Percentiles rank a stretch among this genome's conserved stretches.
Conservation (phyloP, 2,329 filamentous ascomycete species). For the Aspergillus udagawae region DNA sequence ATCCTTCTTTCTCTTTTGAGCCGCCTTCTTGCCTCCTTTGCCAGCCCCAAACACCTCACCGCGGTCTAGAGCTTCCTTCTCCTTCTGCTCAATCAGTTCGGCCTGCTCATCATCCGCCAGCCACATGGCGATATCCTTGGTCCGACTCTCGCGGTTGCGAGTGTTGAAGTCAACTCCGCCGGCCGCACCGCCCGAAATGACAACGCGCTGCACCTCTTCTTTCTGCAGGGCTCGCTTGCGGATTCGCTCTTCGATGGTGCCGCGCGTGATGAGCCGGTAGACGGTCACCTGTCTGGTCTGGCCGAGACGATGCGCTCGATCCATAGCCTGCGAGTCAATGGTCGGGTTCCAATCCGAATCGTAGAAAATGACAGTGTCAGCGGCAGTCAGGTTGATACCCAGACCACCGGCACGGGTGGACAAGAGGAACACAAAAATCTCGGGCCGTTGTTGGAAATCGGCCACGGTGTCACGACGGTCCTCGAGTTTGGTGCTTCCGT, state of each 20-base stretch:
- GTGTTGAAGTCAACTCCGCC: slow-evolving; percentile 96
- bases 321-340: slow-evolving; percentile 98
- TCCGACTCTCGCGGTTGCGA: slow-evolving; percentile 82
- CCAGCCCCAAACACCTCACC: slow-evolving; percentile 59
- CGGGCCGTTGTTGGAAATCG: slow-evolving; percentile 90
- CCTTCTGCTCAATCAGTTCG: slow-evolving; percentile 86
- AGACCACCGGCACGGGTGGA: slow-evolving; percentile 96
- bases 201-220: slow-evolving; percentile 96
- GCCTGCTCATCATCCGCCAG: slow-evolving; percentile 95
- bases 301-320: slow-evolving; percentile 93
- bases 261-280: slow-evolving; percentile 92
- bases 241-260: slow-evolving; percentile 97
- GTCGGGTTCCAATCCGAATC: slow-evolving; percentile 99
- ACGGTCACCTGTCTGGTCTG: slow-evolving; percentile 96
- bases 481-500: slow-evolving; percentile 95
- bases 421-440: slow-evolving; percentile 95
- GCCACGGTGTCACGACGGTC: slow-evolving; percentile 94
- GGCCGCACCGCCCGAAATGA: slow-evolving; percentile 80
- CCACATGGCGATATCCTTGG: slow-evolving; percentile 98
- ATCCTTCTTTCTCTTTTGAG: slow-evolving; percentile 57
- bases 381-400: slow-evolving; percentile 93
- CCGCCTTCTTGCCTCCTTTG: slow-evolving; percentile 59
- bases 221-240: slow-evolving; percentile 95
- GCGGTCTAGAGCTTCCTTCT: slow-evolving; percentile 73
- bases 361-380: slow-evolving; percentile 99